These are phyloP conservation scores for Ustilago tritici DNA, from an alignment of 1,284 basidiomycete genomes.

Conservation along the genomic window DNA sequence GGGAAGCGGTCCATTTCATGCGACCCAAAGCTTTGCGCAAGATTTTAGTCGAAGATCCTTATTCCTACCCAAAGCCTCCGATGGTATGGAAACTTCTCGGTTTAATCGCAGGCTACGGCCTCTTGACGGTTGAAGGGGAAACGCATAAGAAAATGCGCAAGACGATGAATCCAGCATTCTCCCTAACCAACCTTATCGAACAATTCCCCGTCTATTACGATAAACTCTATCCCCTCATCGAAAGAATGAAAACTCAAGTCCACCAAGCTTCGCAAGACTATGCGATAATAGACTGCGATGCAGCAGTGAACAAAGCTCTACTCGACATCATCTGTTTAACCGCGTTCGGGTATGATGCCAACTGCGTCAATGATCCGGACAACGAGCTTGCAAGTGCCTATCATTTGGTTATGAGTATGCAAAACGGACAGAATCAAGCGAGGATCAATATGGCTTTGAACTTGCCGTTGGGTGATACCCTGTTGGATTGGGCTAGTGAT, in stretches of 20 bases:
- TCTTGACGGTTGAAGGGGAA: slow-evolving; percentile 54
- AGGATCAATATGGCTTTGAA: slow-evolving; percentile 59
- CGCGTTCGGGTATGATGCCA: slow-evolving; percentile 60
- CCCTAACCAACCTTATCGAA: slow-evolving; percentile 52
- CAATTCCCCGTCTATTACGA: slow-evolving; percentile 60
- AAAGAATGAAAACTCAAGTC: slow-evolving; percentile 48
- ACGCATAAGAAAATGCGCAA: slow-evolving; percentile 57
- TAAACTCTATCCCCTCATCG: slow-evolving; percentile 49
- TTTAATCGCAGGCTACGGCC: slow-evolving; percentile 54
- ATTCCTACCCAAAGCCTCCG: slow-evolving; percentile 50
- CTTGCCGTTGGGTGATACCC: slow-evolving; percentile 48
- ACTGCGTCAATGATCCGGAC: slow-evolving; percentile 51
- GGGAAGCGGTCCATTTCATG: slow-evolving; percentile 44
- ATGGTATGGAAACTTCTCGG: slow-evolving; percentile 47
- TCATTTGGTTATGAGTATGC: slow-evolving; percentile 56
- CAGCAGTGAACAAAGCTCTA: slow-evolving; percentile 55
- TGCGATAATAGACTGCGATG: slow-evolving; percentile 56
- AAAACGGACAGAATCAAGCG: slow-evolving; percentile 55
- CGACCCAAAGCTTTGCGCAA: slow-evolving; percentile 43
- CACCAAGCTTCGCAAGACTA: slow-evolving; percentile 34
- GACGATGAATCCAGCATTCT: slow-evolving; percentile 62
- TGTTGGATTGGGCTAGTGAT: slow-evolving; percentile 35
- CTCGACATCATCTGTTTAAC: slow-evolving; percentile 67
- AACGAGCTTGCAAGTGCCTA: slow-evolving; percentile 63
- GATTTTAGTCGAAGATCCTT: slow-evolving; percentile 53